These are phyloP conservation scores for Ophiostoma australiae DNA, from an alignment of 2,329 filamentous ascomycete genomes.

Conservation along the genomic window DNA sequence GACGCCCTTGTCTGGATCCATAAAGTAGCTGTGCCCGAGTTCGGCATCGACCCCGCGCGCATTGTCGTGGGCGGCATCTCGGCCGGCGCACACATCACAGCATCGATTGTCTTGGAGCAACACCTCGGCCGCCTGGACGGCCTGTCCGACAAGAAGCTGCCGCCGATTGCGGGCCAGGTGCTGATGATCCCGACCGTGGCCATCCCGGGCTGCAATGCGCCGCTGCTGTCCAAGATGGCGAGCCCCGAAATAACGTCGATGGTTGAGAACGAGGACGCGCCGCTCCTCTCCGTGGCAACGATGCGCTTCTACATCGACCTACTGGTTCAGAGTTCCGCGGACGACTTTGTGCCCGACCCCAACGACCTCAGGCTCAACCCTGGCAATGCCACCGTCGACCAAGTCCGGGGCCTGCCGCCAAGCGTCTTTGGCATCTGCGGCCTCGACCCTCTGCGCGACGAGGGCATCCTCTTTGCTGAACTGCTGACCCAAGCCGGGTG, in stretches of 20 bases:
- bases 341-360: constrained; percentile 27
- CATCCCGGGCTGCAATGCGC: constrained; percentile 30
- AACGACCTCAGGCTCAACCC: constrained; percentile 40
- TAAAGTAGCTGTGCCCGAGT: constrained; percentile 34
- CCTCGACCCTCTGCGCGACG: constrained; percentile 25
- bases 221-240: constrained; percentile 37
- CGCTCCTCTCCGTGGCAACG: constrained; percentile 42
- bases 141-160: constrained; percentile 36
- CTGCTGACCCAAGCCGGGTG: constrained; percentile 20
- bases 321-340: constrained; percentile 25
- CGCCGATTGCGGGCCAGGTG: constrained; percentile 39
- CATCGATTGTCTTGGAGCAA: constrained; percentile 22
- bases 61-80: constrained; percentile 39
- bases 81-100: constrained; percentile 32
- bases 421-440: constrained; percentile 24
- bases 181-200: constrained; percentile 33
- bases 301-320: constrained; percentile 35
- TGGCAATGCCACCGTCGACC: constrained; percentile 32
- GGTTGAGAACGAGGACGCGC: constrained; percentile 37
- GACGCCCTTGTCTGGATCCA: constrained; percentile 54
- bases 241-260: constrained; percentile 39
- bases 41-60: constrained; percentile 32
- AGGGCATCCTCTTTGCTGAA: constrained; percentile 26
- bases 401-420: constrained; percentile 36
- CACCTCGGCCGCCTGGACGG: constrained; percentile 37